phyloP scores from a whole-genome alignment of 805 yeast species.

The Monosporozyma servazzii region DNA sequence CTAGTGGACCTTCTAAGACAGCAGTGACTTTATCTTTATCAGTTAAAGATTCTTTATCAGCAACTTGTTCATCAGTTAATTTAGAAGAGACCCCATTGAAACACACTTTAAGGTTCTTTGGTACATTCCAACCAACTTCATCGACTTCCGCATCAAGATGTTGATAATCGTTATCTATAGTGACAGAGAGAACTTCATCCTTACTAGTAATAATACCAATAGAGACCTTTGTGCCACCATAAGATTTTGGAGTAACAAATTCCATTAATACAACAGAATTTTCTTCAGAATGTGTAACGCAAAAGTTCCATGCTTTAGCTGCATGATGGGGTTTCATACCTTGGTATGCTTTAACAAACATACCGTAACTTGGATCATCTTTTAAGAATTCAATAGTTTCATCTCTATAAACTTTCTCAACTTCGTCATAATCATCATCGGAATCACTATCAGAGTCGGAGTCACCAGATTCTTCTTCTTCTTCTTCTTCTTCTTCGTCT shows the following conservation, averaged over 20 bases:
- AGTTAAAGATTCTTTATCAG: slow-evolving; percentile 13
- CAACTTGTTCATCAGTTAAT: slow-evolving; percentile 36
- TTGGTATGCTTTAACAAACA: slow-evolving; percentile 95
- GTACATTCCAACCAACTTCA: slow-evolving; percentile 89
- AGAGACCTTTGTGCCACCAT: slow-evolving; percentile 72
- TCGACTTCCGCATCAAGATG: slow-evolving; percentile 53
- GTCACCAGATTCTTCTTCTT: slow-evolving; percentile 9
- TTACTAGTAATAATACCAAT: slow-evolving; percentile 65
- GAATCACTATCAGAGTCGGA: slow-evolving; percentile 3
- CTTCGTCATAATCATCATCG: slow-evolving; percentile 10
- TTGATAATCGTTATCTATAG: slow-evolving; percentile 54
- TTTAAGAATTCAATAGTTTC: slow-evolving; percentile 18
- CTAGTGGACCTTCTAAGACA: slow-evolving; percentile 50
- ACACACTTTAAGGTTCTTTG: slow-evolving; percentile 54
- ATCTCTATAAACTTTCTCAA: slow-evolving; percentile 15
- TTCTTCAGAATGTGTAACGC: slow-evolving; percentile 73
- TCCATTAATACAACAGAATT: slow-evolving; percentile 83
- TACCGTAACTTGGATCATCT: slow-evolving; percentile 35
- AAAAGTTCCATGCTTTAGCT: slow-evolving; percentile 92
- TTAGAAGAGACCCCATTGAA: slow-evolving; percentile 41
- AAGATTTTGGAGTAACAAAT: slow-evolving; percentile 86
- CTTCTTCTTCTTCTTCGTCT: slow-evolving; percentile 12
- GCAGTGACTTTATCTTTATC: slow-evolving; percentile 33
- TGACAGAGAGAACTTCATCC: slow-evolving; percentile 52
- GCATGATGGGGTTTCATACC: slow-evolving; percentile 99